A percentile compares a stretch with the other conserved stretches of the same genome.
Evolutionary conservation across 331 rosid species (phyloP).

Genomic region (Quercus tomentella): DNA sequence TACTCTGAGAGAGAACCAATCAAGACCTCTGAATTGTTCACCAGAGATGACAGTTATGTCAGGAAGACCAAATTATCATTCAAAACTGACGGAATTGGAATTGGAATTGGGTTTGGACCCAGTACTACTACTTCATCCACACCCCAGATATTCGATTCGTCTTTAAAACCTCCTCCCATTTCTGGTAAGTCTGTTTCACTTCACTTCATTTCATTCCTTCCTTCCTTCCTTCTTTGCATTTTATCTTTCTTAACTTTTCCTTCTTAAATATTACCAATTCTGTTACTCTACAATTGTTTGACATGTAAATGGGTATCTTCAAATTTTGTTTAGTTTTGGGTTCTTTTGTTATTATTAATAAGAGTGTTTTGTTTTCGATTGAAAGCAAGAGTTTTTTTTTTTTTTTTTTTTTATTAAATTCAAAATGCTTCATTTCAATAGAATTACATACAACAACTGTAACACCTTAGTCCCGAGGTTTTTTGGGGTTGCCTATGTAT

Average conservation of each 20-base stretch:
- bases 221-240: neutral
- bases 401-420: too few species aligned
- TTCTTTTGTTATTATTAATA: neutral
- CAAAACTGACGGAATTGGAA: constrained; percentile 42
- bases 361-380: neutral
- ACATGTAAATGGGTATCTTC: neutral
- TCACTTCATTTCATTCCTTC: constrained; percentile 15
- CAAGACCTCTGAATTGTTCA: constrained; percentile 31
- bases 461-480: too few species aligned
- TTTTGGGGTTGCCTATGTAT: too few species aligned
- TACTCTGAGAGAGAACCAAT: constrained; percentile 28
- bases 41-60: constrained; percentile 73
- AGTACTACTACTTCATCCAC: constrained; percentile 36
- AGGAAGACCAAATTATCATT: constrained; percentile 46
- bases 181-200: constrained; percentile 25
- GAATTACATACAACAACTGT: too few species aligned
- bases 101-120: constrained; percentile 24
- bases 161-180: constrained; percentile 39
- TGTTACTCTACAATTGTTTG: too few species aligned
- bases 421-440: neutral
- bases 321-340: neutral
- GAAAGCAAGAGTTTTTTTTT: neutral
- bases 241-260: neutral
- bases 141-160: constrained; percentile 56
- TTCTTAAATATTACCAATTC: neutral